Conservation (phyloP, 1,139 yeast genomes). For the Blastobotrys buckinghamii region DNA sequence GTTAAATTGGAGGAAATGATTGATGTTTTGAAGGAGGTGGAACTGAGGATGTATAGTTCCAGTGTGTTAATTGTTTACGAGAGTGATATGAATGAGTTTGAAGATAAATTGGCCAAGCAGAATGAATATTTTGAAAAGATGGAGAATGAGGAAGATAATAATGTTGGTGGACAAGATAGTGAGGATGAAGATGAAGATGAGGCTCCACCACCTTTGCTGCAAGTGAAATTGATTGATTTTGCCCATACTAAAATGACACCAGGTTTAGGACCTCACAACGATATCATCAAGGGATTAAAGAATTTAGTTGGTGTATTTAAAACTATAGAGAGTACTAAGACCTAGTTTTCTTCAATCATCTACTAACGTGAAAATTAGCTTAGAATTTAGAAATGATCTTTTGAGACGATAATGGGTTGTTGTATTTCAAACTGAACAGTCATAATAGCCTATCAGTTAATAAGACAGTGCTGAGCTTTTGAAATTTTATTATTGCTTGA, state of each 20-base stretch:
- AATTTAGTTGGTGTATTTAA: slow-evolving; percentile 38
- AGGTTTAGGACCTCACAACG: slow-evolving; percentile 67
- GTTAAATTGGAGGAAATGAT: slow-evolving; percentile 58
- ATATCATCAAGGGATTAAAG: slow-evolving; percentile 60
- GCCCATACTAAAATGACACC: slow-evolving; percentile 72
- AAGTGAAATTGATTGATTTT: slow-evolving; percentile 73
- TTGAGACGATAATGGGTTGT: too few relatives aligned
- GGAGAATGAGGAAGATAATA: slow-evolving; percentile 2
- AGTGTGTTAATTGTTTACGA: slow-evolving; percentile 74
- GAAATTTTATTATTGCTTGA: too few relatives aligned
- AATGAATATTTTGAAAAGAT: slow-evolving; percentile 17
- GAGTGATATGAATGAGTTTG: slow-evolving; percentile 44
- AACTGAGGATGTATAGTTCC: slow-evolving; percentile 64
- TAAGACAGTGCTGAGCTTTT: too few relatives aligned
- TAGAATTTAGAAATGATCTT: too few relatives aligned
- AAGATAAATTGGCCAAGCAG: slow-evolving; percentile 18
- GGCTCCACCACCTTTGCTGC: slow-evolving; percentile 27
- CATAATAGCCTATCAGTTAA: too few relatives aligned
- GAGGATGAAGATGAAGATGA: slow-evolving; percentile 28
- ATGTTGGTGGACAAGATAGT: slow-evolving; percentile 31
- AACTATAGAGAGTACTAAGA: not conserved
- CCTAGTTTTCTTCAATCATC: too few relatives aligned
- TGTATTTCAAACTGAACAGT: too few relatives aligned
- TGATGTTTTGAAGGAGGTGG: slow-evolving; percentile 56
- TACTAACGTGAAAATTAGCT: too few relatives aligned